A percentile compares a stretch with the other conserved stretches of the same genome.
phyloP scores from a whole-genome alignment of 192 early-diverging fungal species.

The Powellomyces hirtus region DNA sequence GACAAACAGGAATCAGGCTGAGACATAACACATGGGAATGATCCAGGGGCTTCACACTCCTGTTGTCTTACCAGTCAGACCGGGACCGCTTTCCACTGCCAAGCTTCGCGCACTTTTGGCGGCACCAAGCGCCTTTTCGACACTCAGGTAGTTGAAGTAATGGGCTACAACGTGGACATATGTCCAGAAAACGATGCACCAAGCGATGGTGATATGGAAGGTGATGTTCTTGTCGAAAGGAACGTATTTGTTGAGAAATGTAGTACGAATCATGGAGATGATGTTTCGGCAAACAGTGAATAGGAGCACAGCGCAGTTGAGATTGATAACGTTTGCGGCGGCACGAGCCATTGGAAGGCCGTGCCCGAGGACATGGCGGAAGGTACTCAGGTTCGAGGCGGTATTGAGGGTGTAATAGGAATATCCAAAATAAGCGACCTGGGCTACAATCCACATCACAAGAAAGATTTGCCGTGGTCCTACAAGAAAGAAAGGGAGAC shows the following conservation, averaged over 20 bases:
- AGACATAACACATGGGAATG: too few relatives aligned
- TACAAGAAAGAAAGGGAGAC: too few relatives aligned
- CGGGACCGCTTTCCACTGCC: conserved; percentile 68
- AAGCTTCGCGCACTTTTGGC: conserved; percentile 41
- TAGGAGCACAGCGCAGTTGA: conserved; percentile 74
- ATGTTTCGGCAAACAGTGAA: conserved; percentile 81
- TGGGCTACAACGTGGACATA: conserved; percentile 69
- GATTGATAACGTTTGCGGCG: conserved; percentile 68
- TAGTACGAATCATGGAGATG: conserved; percentile 71
- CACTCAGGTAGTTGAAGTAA: conserved; percentile 75
- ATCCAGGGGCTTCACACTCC: too few relatives aligned
- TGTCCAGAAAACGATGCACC: conserved; percentile 75
- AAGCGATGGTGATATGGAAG: conserved; percentile 79
- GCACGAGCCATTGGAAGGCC: conserved; percentile 52
- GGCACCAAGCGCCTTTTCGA: conserved; percentile 42
- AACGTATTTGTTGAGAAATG: conserved; percentile 71
- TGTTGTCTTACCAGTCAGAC: conserved; percentile 40
- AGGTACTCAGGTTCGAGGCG: conserved; percentile 32
- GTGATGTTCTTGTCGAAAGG: conserved; percentile 83
- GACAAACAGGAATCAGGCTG: not conserved
- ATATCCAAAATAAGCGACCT: conserved; percentile 46
- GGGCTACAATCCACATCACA: conserved; percentile 38
- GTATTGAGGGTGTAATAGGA: conserved; percentile 42
- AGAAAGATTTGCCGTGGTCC: conserved; percentile 41
- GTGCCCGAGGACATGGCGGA: conserved; percentile 42